Evolutionary conservation across 768 basidiomycete species (phyloP), one percentile per base, ranked within the genome.

Genomic region (Agaricus blazei): DNA sequence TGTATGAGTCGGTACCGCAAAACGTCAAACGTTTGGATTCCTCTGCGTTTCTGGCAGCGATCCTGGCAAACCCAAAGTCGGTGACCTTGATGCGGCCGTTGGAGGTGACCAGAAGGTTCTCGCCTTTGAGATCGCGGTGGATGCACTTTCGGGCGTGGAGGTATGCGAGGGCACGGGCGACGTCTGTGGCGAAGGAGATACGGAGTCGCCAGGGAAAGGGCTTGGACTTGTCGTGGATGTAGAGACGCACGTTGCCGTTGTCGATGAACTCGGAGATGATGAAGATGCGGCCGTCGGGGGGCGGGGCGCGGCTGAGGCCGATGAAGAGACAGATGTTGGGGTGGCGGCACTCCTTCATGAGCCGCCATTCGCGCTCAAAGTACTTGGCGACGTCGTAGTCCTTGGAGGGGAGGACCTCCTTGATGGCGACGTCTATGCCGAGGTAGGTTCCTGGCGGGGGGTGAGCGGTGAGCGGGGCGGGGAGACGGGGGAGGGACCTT

Each of bases 31-130:
- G 81, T 64, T 88, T 90, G 51, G 77, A 81, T 72, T 98, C 96
- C 60, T 95, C 94, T 55, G 85, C 90, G 63, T 91, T 96, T 41
- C 89, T 81, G 0, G 93, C 93, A 0, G 93, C 93, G 63, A 98
- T 97, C 36, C 96, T 82, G 3, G 94, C 93, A 63, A 98, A 96
- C 1, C 96, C 96, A 70, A 99, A 99, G 66, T 99, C 96, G n/a
- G 95, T 97, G 62, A 98, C 87, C 75, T 98, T 99, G 65, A 98
- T 79, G 43, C 96, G 84, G 23, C 93, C 91, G 64, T 99, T 99
- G 37, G 87, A 73, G 0, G 95, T 98, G 23, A 98, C 86, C n/a
- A 98, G 83, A 27, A 98, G 78, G 62, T 99, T 99, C 74, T 98
- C 96, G 37, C 94, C 95, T 70, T 99, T 99, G 60, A 99, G 79